Conservation (phyloP, 345 rosid genomes). For the Litchi chinensis region DNA sequence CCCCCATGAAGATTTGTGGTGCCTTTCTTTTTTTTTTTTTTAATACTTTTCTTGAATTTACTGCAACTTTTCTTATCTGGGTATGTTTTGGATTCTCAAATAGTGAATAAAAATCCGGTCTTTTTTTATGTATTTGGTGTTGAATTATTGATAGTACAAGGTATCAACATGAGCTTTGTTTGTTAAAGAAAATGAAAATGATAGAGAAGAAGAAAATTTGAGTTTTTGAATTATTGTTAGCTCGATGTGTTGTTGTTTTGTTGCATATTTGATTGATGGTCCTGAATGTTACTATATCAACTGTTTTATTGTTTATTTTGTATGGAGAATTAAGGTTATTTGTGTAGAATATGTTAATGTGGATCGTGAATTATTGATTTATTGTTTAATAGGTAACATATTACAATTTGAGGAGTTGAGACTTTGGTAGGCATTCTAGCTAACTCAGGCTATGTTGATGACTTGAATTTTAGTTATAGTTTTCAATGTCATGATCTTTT, state of each 20-base stretch:
- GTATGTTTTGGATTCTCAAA: too few relatives aligned
- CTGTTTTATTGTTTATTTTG: not conserved
- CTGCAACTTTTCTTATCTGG: not conserved
- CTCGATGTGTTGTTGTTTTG: too few relatives aligned
- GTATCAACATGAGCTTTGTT: too few relatives aligned
- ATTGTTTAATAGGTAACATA: not conserved
- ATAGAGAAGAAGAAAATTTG: too few relatives aligned
- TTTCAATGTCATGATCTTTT: conserved; percentile 8
- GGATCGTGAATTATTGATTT: not conserved
- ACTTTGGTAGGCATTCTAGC: not conserved
- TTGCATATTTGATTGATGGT: too few relatives aligned
- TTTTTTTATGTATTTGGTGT: too few relatives aligned
- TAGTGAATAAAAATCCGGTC: not conserved
- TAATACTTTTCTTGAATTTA: not conserved
- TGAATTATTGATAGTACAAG: too few relatives aligned
- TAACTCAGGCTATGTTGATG: not conserved
- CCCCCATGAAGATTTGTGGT: conserved; percentile 98
- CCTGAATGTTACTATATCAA: too few relatives aligned
- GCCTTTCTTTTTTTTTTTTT: conserved; percentile 1
- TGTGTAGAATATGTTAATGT: not conserved
- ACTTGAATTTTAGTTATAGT: not conserved
- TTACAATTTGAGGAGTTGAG: not conserved
- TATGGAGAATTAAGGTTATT: not conserved
- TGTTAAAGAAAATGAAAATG: too few relatives aligned
- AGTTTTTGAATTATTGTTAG: too few relatives aligned